phyloP scores from a whole-genome alignment of 2,329 filamentous ascomycete species.

The Hysterium pulicare region DNA sequence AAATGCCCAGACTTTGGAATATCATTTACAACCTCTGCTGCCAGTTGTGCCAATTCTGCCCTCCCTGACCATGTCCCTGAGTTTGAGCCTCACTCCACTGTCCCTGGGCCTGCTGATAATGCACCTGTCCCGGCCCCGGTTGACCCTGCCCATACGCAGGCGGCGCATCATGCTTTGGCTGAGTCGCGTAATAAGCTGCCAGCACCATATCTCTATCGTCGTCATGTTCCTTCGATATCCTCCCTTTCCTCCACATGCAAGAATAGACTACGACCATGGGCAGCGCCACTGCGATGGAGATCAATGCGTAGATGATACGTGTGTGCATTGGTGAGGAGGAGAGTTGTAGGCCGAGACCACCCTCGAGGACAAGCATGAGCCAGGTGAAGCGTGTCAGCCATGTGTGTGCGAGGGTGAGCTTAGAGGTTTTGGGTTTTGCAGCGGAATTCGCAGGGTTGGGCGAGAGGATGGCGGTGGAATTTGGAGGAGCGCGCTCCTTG shows the following conservation, averaged over 20 bases:
- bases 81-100: too few relatives aligned
- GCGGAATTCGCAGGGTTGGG: too few relatives aligned
- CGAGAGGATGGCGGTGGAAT: neutral
- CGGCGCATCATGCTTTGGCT: too few relatives aligned
- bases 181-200: conserved; percentile 11
- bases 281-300: conserved; percentile 22
- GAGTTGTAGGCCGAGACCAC: conserved; percentile 32
- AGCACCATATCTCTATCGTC: conserved; percentile 23
- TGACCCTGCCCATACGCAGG: too few relatives aligned
- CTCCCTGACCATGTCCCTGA: too few relatives aligned
- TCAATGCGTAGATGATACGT: conserved; percentile 24
- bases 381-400: neutral
- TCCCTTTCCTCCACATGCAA: conserved; percentile 24
- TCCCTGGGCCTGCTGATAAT: too few relatives aligned
- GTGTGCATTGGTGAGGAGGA: conserved; percentile 20
- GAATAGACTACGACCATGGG: conserved; percentile 19
- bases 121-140: too few relatives aligned
- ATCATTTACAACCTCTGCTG: too few relatives aligned
- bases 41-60: too few relatives aligned
- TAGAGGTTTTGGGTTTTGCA: neutral
- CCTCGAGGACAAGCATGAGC: conserved; percentile 26
- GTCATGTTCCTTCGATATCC: conserved; percentile 8
- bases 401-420: neutral
- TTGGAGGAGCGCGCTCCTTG: neutral
- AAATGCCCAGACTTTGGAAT: too few relatives aligned